Base-by-base conservation (phyloP, 2,329 filamentous ascomycete genomes). In the Conoideocrella luteorostrata region DNA sequence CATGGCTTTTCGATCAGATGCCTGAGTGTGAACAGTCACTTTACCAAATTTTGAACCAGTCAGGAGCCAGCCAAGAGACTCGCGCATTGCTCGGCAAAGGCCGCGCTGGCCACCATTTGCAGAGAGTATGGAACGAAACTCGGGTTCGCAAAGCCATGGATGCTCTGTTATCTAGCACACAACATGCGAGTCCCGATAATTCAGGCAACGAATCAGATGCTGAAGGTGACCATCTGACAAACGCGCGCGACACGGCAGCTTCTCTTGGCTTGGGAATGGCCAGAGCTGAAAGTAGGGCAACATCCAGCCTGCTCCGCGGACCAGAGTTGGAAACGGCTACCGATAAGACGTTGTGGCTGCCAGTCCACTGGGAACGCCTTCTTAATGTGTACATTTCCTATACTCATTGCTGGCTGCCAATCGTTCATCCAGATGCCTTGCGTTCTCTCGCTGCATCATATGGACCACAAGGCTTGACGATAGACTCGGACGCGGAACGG, bases 321-420 rank as follows among this genome's bases (percentile, higher is more conserved):
- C 15, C 39, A 17, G 36, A 12, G 17, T 20, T 20, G 3, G 37
- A 29, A 11, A 21, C 13, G 12, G 11, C 4, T 3, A 2, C 15
- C 3, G 20, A 33, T 10, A 17, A 17, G 10, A 22, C 32, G 2
- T 9, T 43, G 13, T 39, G 55, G 32, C 63, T 84, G 0, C 80
- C 73, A 13, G 55, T 60, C 13, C 73, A 77, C 54, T 77, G 72
- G 56, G 80, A 71, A 67, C 68, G 73, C 3, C 69, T 89, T 4
- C 65, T 89, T 30, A 82, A 88, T 51, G 72, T 84, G 4, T 89
- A 88, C 57, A 85, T 87, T 47, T 77, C 83, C 1, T 87, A 86
- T 52, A 86, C 82, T 0, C 83, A 89, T 57, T 80, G 76, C 42
- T 90, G 86, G 86, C 71, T 90, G 21, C 86, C 86, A 0, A 80